A percentile compares a stretch with the other conserved stretches of the same genome.
Conservation (phyloP, 306 rosid genomes). For the Vachellia collinsii region DNA sequence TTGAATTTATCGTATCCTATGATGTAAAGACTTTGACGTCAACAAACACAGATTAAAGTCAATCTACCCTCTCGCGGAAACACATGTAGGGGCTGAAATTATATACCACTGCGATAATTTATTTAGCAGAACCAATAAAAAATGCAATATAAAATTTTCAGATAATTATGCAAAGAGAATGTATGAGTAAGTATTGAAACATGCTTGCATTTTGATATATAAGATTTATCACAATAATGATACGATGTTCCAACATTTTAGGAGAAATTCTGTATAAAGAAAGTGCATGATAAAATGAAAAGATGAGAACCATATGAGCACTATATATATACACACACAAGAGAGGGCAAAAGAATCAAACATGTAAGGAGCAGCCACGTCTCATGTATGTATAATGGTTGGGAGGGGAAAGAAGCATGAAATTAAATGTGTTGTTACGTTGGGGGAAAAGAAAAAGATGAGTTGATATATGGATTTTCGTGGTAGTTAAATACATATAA, state of each 20-base stretch:
- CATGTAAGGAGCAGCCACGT: neutral
- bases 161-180: neutral
- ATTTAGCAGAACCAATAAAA: too few relatives aligned
- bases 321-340: too few relatives aligned
- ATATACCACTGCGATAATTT: too few relatives aligned
- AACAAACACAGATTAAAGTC: constrained; percentile 39
- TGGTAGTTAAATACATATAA: neutral
- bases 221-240: neutral
- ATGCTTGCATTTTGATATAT: neutral
- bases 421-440: too few relatives aligned
- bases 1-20: constrained; percentile 30
- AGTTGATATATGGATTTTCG: neutral
- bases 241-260: neutral
- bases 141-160: neutral
- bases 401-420: too few relatives aligned
- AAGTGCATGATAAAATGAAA: neutral
- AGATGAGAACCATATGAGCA: neutral
- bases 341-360: too few relatives aligned
- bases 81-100: neutral
- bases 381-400: neutral
- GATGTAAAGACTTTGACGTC: constrained; percentile 62
- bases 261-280: neutral
- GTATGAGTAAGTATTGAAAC: neutral
- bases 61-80: too few relatives aligned
- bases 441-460: too few relatives aligned